Conservation (phyloP, 169 alveolate genomes). For the Pseudocohnilembus persalinus region DNA sequence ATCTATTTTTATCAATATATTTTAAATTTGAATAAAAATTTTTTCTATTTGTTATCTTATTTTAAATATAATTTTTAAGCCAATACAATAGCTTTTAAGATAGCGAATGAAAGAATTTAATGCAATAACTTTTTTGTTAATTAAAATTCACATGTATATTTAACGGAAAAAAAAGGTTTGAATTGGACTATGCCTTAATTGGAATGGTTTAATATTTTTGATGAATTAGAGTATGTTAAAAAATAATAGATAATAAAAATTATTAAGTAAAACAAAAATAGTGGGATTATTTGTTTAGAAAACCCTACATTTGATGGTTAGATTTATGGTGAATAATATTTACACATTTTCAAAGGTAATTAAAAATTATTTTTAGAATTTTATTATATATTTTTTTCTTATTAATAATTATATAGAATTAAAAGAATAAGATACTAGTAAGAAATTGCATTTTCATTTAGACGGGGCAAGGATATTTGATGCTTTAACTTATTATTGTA, state of each 20-base stretch:
- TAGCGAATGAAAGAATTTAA: not conserved
- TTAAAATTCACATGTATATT: not conserved
- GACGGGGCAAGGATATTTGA: not conserved
- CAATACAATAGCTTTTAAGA: not conserved
- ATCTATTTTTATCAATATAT: too few species aligned
- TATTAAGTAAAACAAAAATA: too few species aligned
- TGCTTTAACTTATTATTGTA: not conserved
- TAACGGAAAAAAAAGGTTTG: not conserved
- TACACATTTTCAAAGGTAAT: not conserved
- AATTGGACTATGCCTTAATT: not conserved
- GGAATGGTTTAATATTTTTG: not conserved
- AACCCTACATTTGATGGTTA: not conserved
- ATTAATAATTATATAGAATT: not conserved
- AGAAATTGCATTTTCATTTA: not conserved
- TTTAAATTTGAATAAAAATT: not conserved
- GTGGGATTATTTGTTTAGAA: not conserved
- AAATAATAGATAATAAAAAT: too few species aligned
- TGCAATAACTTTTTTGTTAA: not conserved
- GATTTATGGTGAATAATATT: not conserved
- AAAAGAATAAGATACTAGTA: not conserved
- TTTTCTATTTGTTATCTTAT: not conserved
- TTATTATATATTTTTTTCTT: too few species aligned
- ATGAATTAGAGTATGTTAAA: too few species aligned
- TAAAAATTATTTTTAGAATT: not conserved
- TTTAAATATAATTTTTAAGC: not conserved